These are phyloP conservation scores for Fusarium vanettenii DNA, from an alignment of 2,329 filamentous ascomycete species.

Conservation along the genomic window DNA sequence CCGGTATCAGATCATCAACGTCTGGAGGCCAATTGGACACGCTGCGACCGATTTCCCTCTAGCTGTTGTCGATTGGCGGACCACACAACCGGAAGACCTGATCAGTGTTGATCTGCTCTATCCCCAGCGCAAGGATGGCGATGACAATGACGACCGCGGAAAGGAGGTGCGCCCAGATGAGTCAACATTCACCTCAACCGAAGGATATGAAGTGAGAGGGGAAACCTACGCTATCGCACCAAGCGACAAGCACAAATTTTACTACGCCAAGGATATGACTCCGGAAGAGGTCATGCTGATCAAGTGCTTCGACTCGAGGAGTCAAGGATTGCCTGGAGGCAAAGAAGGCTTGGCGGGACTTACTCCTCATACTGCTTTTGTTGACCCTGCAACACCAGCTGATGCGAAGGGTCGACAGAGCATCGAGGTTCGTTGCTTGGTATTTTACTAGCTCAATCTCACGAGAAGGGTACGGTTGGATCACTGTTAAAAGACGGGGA, in stretches of 20 bases:
- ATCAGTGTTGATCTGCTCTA: conserved; percentile 40
- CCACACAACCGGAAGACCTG: conserved; percentile 38
- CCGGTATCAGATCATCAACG: conserved; percentile 67
- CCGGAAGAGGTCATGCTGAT: conserved; percentile 44
- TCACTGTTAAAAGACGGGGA: neutral
- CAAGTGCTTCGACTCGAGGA: conserved; percentile 44
- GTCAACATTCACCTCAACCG: conserved; percentile 23
- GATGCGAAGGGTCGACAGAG: conserved; percentile 40
- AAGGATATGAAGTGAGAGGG: conserved; percentile 38
- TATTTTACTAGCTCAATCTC: conserved; percentile 30
- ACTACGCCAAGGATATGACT: conserved; percentile 43
- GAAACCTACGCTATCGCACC: conserved; percentile 37
- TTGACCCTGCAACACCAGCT: conserved; percentile 35
- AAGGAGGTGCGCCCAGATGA: conserved; percentile 37
- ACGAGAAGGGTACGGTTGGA: neutral
- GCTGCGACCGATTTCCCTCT: conserved; percentile 39
- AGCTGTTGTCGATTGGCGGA: conserved; percentile 40
- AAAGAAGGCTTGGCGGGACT: conserved; percentile 32
- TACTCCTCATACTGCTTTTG: conserved; percentile 42
- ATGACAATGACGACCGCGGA: conserved; percentile 40
- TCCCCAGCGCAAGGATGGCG: conserved; percentile 32
- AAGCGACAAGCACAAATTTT: conserved; percentile 37
- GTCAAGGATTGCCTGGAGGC: conserved; percentile 36
- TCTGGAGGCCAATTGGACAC: conserved; percentile 49
- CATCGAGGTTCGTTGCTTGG: conserved; percentile 42